phyloP scores from a whole-genome alignment of 2,329 filamentous ascomycete species.

The Alternaria sp. region DNA sequence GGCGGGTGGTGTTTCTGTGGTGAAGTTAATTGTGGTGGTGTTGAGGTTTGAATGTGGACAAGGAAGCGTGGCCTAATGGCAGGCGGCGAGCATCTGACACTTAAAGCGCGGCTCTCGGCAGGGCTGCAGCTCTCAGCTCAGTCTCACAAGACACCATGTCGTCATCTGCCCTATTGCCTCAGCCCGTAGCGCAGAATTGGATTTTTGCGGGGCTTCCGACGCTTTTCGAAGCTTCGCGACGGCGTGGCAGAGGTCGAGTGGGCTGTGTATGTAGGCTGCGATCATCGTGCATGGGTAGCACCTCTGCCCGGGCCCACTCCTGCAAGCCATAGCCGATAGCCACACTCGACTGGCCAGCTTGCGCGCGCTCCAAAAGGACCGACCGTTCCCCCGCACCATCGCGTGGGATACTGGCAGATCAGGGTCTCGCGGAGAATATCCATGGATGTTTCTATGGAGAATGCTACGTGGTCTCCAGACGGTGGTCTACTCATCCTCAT shows the following conservation, averaged over 20 bases:
- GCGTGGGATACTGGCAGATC: slow-evolving; percentile 10
- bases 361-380: background rate
- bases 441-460: background rate
- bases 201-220: slow-evolving; percentile 16
- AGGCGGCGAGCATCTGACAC: slow-evolving; percentile 21
- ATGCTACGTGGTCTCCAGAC: slow-evolving; percentile 13
- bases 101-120: slow-evolving; percentile 18
- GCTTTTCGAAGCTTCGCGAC: slow-evolving; percentile 22
- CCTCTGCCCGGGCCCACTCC: slow-evolving; percentile 4
- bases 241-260: slow-evolving; percentile 24
- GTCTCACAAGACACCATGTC: slow-evolving; percentile 22
- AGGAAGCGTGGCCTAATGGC: slow-evolving; percentile 2
- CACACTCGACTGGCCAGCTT: slow-evolving; percentile 9
- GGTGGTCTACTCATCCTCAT: background rate
- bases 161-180: slow-evolving; percentile 24
- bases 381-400: slow-evolving; percentile 13
- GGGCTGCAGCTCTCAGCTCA: slow-evolving; percentile 11
- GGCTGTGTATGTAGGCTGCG: slow-evolving; percentile 22
- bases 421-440: slow-evolving; percentile 17
- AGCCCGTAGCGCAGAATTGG: slow-evolving; percentile 14
- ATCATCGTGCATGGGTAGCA: slow-evolving; percentile 29
- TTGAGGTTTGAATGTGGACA: background rate
- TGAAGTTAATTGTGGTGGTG: background rate
- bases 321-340: slow-evolving; percentile 12
- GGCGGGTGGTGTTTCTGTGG: background rate